Evolutionary conservation across 1,284 basidiomycete species (phyloP).

Genomic region (Ceratobasidium sp.): DNA sequence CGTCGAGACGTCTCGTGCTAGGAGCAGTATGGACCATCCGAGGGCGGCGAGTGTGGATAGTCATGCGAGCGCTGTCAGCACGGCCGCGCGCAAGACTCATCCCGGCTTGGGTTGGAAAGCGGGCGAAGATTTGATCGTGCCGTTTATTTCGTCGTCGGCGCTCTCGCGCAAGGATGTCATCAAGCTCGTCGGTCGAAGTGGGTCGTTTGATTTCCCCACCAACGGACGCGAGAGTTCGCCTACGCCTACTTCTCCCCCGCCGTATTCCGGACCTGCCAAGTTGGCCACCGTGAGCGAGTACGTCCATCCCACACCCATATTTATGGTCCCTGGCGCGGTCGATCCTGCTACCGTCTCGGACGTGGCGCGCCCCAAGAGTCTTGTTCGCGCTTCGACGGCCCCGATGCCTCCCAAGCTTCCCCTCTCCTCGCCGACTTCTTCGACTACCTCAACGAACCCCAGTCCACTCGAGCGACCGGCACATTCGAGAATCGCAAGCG

Average conservation of each 20-base stretch:
- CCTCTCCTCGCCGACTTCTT: neutral
- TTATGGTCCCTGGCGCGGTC: constrained; percentile 2
- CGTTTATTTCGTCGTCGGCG: neutral
- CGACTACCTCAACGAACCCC: constrained; percentile 4
- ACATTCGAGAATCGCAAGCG: constrained; percentile 13
- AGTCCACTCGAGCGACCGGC: neutral
- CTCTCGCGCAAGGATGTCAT: constrained; percentile 10
- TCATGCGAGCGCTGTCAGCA: neutral
- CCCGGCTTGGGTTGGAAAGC: neutral
- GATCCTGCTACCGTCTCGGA: neutral
- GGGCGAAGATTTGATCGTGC: neutral
- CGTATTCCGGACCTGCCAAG: too few relatives aligned
- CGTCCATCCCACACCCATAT: neutral
- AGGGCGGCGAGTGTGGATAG: neutral
- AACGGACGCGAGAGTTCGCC: neutral
- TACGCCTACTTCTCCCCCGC: too few relatives aligned
- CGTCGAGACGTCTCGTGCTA: too few relatives aligned
- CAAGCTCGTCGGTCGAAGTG: neutral
- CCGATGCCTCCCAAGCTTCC: too few relatives aligned
- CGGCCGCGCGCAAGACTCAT: neutral
- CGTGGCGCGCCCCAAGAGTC: neutral
- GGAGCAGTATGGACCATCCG: neutral
- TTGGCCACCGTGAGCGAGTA: neutral
- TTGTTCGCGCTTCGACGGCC: neutral
- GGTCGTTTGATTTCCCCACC: neutral